Evolutionary conservation across 306 rosid genomes (phyloP), one percentile per base, ranked within the genome.

Genomic region (Lotus japonicus): DNA sequence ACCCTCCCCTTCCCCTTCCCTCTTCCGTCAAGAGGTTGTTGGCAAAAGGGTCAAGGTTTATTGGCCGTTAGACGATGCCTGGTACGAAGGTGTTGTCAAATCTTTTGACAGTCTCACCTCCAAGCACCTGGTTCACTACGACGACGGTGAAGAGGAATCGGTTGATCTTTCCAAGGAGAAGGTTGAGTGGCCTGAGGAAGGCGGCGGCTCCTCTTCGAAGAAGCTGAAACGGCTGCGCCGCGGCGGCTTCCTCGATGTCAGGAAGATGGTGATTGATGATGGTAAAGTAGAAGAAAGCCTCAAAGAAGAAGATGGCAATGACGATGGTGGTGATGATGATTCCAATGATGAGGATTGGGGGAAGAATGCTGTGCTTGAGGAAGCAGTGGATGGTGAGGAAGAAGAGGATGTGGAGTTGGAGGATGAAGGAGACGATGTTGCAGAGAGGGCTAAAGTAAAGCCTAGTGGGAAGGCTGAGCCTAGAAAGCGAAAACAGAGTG

Each of bases 271-370:
- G 54, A 71, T 77, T 14, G 83, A 76, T 33, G 82, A 71, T 2
- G 73, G 61, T 5, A 74, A 60, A 31, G 59, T 5, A 2, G 79
- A 75, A 10, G 84, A 69, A 49, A 58, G 62, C 58, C 39, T n/a
- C 4, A 46, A 19, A 44, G 79, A 44, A 4, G 82, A 49, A 7
- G 54, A 21, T 6, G 83, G 43, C 35, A 26, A 26, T 26, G 88
- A 77, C 69, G 52, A 0, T 23, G 48, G 4, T n/a, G 70, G n/a
- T n/a, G n/a, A 11, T 35, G 89, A 89, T 65, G 98, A 88, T 79
- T 88, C 88, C 2, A 68, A 77, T 3, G 97, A 88, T 43, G 92
- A 86, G 36, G 97, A 90, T 70, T 90, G 97, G 96, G 92, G 75
- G 33, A 81, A 85, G 66, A 84, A 76, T 77, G 83, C 48, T 64